Evolutionary conservation across 2,329 filamentous ascomycete species (phyloP), one percentile per base, ranked within the genome.

Genomic region (Aspergillus sp.): DNA sequence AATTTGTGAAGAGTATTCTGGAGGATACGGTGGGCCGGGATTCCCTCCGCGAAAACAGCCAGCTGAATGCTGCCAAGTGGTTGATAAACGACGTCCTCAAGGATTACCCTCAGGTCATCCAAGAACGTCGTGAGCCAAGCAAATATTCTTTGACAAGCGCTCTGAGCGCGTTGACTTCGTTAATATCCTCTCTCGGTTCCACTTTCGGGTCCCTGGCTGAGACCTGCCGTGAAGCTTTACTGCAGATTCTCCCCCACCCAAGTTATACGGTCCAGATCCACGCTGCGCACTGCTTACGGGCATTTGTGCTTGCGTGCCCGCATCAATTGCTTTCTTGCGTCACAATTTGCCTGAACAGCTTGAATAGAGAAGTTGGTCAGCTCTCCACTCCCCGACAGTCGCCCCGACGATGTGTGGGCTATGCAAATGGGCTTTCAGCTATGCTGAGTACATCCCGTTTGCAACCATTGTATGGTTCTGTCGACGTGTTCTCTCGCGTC

Each of bases 201-300:
- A 92, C 92, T 2, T 83, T 89, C 31, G 89, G 86, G 56, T 78
- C 78, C 49, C 85, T 97, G 61, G 88, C 91, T 6, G 95, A 99
- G 58, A 70, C 81, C 13, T 96, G 91, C 67, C 84, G 93, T 46
- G 94, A 99, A 69, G 88, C 88, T 3, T 76, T 99, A 29, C 78
- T 97, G 36, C 91, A 97, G 69, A 89, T 96, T 5, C 78, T 97
- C 21, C 90, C 96, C 63, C 94, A 99, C 71, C 91, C 92, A 0
- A 97, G 91, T 72, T 97, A 97, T 71, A 94, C 91, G 4, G 94
- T 99, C 2, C 94, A 99, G 67, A 86, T 97, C 3, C 88, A 94
- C 64, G 87, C 91, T 1, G 90, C 94, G 4, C 84, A 89, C 55
- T 96, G 91, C 65, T 78, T 97, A 62, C 91, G 93, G 61, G 85